phyloP scores from a whole-genome alignment of 495 filamentous ascomycete species.

The Schizothecium vesticola region DNA sequence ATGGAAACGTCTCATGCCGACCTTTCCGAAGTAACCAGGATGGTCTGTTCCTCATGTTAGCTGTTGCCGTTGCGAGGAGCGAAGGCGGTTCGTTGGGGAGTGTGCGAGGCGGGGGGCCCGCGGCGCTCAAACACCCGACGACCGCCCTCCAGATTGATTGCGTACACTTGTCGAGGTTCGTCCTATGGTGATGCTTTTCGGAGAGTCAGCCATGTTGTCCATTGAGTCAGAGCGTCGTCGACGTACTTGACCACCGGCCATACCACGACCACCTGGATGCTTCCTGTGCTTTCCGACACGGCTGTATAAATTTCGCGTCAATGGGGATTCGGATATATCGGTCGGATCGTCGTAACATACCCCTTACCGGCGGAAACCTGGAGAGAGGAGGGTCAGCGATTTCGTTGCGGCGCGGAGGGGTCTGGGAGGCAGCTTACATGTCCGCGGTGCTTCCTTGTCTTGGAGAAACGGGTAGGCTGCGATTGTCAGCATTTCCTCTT shows the following conservation, averaged over 20 bases:
- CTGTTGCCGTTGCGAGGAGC: neutral
- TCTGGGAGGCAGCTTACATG: slow-evolving; percentile 25
- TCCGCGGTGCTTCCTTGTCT: slow-evolving; percentile 38
- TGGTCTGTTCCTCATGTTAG: slow-evolving; percentile 29
- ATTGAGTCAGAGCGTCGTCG: slow-evolving; percentile 6
- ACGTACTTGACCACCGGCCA: slow-evolving; percentile 36
- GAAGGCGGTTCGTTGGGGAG: slow-evolving; percentile 5
- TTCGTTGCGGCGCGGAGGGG: slow-evolving; percentile 3
- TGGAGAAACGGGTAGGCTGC: slow-evolving; percentile 35
- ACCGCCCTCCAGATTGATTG: slow-evolving; percentile 4
- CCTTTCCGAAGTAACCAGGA: slow-evolving; percentile 37
- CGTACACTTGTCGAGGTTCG: slow-evolving; percentile 36
- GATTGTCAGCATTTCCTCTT: slow-evolving; percentile 23
- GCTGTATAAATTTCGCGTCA: slow-evolving; percentile 22
- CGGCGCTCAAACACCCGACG: slow-evolving; percentile 5
- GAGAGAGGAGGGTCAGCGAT: slow-evolving; percentile 21
- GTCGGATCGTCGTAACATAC: slow-evolving; percentile 25
- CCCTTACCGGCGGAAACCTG: slow-evolving; percentile 38
- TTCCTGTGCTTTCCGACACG: slow-evolving; percentile 38
- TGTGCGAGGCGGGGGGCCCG: neutral
- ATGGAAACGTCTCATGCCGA: slow-evolving; percentile 35
- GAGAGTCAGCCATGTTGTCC: slow-evolving; percentile 20
- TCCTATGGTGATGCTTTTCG: slow-evolving; percentile 34
- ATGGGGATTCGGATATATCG: slow-evolving; percentile 20
- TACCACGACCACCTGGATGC: slow-evolving; percentile 37